Evolutionary conservation across 371 early-diverging fungal genomes (phyloP).

Genomic region (Mortierella sp.): DNA sequence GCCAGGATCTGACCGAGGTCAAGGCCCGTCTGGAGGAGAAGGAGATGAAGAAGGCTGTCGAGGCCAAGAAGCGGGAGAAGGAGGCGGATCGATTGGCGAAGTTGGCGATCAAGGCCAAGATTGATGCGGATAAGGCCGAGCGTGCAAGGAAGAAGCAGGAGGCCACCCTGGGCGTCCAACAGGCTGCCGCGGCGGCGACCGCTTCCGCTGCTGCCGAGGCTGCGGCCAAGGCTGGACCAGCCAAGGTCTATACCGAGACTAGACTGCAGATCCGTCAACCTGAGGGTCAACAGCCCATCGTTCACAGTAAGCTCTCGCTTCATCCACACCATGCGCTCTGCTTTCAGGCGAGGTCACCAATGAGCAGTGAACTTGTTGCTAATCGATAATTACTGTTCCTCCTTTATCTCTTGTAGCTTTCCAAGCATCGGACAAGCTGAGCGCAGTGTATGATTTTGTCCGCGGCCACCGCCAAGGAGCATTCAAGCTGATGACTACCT

Average conservation of each 20-base stretch:
- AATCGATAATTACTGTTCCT: too few relatives aligned
- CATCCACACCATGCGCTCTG: constrained; percentile 9
- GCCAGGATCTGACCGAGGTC: constrained; percentile 82
- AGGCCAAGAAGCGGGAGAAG: constrained; percentile 82
- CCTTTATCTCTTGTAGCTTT: constrained; percentile 68
- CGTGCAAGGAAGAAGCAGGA: constrained; percentile 64
- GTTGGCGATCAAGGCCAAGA: constrained; percentile 84
- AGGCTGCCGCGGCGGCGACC: constrained; percentile 50
- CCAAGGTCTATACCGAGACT: constrained; percentile 78
- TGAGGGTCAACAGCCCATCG: constrained; percentile 32
- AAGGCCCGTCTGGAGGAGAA: constrained; percentile 79
- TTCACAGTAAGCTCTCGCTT: constrained; percentile 21
- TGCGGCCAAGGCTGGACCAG: constrained; percentile 37
- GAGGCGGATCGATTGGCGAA: constrained; percentile 84
- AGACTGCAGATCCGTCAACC: constrained; percentile 73
- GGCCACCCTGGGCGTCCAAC: constrained; percentile 22
- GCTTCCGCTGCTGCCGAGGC: constrained; percentile 42
- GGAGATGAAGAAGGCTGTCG: constrained; percentile 81
- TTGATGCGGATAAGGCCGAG: constrained; percentile 88
- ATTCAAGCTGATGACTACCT: constrained; percentile 80
- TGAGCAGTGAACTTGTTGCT: background rate
- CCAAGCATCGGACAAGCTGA: constrained; percentile 75
- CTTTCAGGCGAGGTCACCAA: too few relatives aligned
- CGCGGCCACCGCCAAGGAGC: constrained; percentile 64
- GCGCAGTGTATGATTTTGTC: constrained; percentile 75